Base-by-base conservation (phyloP, 768 basidiomycete species). In the Chalciporus pseudorubinellus region DNA sequence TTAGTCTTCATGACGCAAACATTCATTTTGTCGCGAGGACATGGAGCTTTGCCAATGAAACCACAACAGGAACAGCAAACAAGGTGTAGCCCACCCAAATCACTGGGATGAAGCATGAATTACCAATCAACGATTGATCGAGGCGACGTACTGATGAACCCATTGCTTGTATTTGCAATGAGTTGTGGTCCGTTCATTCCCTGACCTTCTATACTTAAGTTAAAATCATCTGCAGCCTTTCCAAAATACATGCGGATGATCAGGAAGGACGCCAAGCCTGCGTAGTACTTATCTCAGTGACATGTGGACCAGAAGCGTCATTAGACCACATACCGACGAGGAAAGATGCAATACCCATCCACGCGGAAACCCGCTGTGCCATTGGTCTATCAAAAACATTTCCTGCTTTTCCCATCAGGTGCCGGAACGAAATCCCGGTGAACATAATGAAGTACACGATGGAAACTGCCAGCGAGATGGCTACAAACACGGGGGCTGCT, bases 161-260 rank as follows among this genome's bases (percentile, higher is more conserved):
- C 87, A 58, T 87, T 89, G 54, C 84, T 78, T n/a, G 73, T 72
- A 11, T 72, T 65, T 24, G 89, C 89, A 39, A 82, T 70, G 39
- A 91, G 72, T 29, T 80, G 70, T 2, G 85, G 84, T 5, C 78
- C 84, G 49, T 76, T 69, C 3, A 63, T 52, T 19, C 83, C 84
- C 53, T 77, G 77, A 9, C 76, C 64, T 21, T 71, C 55, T 46
- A 91, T 82, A 46, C 74, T 80, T 39, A 71, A 62, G 64, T 92
- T 92, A 70, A 92, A 91, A 61, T 89, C 88, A 46, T 84, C 78
- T 0, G 84, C 81, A 2, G 87, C 82, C 67, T 90, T 89, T 18
- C 84, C 87, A 55, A 89, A 89, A 81, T 84, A 89, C 80, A 92
- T 87, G 53, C 86, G 81, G 47, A 87, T 70, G 52, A 91, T 76